Base-by-base conservation (phyloP, 169 alveolate species). In the Babesia ovata region DNA sequence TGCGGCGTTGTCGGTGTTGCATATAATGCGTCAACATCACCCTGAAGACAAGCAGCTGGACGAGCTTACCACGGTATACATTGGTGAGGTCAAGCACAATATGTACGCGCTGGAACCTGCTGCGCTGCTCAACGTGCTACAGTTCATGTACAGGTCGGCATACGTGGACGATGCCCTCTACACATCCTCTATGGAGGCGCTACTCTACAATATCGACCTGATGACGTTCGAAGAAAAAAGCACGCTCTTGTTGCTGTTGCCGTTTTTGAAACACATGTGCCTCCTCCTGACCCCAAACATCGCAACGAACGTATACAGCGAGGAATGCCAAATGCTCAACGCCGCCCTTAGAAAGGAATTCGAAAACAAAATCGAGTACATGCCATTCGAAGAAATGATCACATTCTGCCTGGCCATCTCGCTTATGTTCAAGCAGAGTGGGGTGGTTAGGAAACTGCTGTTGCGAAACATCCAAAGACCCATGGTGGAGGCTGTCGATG, bases 251-350 rank as follows among this genome's bases (percentile, higher is more conserved):
- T 54, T 74, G 53, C 0, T 72, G 59, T 21, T 81, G 61, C 63
- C 85, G 52, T 58, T 28, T 17, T 39, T 69, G 33, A 81, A 81
- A 26, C 84, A 81, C 48, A 28, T 62, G 63, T 70, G 54, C 76
- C 60, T 62, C 42, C 28, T 62, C 21, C 44, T 19, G 33, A 61
- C 78, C 8, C 60, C 71, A n/a, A 54, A 72, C 42, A 61, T 81
- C 45, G 39, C 84, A 22, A 63, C 54, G 17, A 81, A 66, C 72
- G 46, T 72, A 24, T 81, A 81, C 79, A 60, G 79, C 50, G 88
- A 81, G 52, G 71, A 71, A 44, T 60, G 79, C 46, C 70, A 67
- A 36, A 81, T 81, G 88, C 78, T 81, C 29, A 53, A 60, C 54
- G 44, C 59, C 58, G 65, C 56, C 73, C 44, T 81, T 3, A 70